Base-by-base conservation (phyloP, 83 land plant species). In the Larix sibirica region DNA sequence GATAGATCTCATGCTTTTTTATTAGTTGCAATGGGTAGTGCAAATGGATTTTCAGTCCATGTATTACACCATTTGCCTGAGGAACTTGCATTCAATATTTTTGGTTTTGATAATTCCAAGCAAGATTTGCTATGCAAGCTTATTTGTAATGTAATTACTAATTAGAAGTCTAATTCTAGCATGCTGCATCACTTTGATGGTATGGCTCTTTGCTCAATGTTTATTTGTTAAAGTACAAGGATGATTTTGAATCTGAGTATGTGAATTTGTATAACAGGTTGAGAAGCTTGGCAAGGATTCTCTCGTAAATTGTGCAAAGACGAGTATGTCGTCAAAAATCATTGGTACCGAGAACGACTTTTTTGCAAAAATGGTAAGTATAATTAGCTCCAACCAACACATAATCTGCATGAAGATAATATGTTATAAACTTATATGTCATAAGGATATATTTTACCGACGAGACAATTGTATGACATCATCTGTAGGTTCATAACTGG, bases 261-360 rank as follows among this genome's bases (percentile, higher is more conserved):
- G 36, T 38, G n/a, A 73, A n/a, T 38, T 40, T 47, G 59, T 62
- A 18, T 63, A 23, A 36, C 84, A 97, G 99, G 99, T 97, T 87
- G 99, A 96, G 58, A 97, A 96, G 89, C 89, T 96, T 81, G 97
- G 96, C 77, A 97, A 92, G 87, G 98, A 94, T 66, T 88, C 95
- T 31, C 87, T 94, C 26, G 77, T 96, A 36, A 97, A 94, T 67
- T 96, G 96, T 85, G 99, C 99, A 60, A 96, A 94, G 90, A 97
- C 99, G 59, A 94, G 97, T 89, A 96, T 97, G 97, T 94, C 99
- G 18, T 97, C 99, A 38, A 97, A 97, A 86, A 86, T 97, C 69
- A 92, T 97, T 77, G 88, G 89, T 42, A 83, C 88, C 67, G 99
- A 97, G 66, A 92, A 94, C 79, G 98, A 96, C 83, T 96, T 92